These are phyloP conservation scores for Brassica napus DNA, from an alignment of 345 rosid genomes.

Conservation along the genomic window Da-Ae NC_063442.1:31433501-31434000, in stretches of 20 bases:
- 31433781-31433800: conserved; percentile 4
- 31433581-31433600: no score
- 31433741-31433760: no score
- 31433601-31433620: no score
- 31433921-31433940: not conserved
- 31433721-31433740: no score
- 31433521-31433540: no score
- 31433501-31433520: conserved; percentile 24
- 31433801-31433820: not conserved
- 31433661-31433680: no score
- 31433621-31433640: no score
- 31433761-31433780: not conserved
- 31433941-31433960: conserved; percentile 20
- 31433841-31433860: not conserved
- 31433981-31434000: conserved; percentile 8
- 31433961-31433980: conserved; percentile 28
- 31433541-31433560: no score
- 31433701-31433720: no score
- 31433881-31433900: not conserved
- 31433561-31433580: no score
- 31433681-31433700: no score
- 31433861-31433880: conserved; percentile 11
- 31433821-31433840: conserved; percentile 7
- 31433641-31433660: no score
- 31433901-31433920: not conserved